These are phyloP conservation scores for Tricharina praecox DNA, from an alignment of 495 filamentous ascomycete genomes.

Conservation along the genomic window DNA sequence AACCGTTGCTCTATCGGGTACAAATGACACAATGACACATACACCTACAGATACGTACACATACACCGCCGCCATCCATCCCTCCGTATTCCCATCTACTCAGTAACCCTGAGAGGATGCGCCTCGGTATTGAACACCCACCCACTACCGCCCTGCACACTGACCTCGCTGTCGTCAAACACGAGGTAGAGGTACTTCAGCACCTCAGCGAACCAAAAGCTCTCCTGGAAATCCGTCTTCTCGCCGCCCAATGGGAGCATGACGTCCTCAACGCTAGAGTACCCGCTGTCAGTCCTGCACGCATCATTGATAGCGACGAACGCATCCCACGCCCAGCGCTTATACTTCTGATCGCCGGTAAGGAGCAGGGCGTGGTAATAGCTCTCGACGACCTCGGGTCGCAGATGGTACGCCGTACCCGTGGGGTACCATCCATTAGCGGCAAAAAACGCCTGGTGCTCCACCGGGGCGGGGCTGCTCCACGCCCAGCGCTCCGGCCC, in stretches of 20 bases:
- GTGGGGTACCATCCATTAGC: constrained; percentile 57
- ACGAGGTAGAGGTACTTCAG: constrained; percentile 72
- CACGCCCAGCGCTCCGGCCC: constrained; percentile 66
- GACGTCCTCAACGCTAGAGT: constrained; percentile 48
- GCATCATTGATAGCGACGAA: constrained; percentile 54
- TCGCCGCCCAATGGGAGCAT: constrained; percentile 43
- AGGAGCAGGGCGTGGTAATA: constrained; percentile 76
- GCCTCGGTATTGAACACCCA: constrained; percentile 80
- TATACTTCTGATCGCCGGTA: constrained; percentile 55
- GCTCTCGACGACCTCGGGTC: constrained; percentile 75
- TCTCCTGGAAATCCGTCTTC: constrained; percentile 59
- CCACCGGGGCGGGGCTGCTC: constrained; percentile 34
- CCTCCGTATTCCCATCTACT: no score
- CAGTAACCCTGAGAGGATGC: constrained; percentile 49
- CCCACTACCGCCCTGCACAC: constrained; percentile 37
- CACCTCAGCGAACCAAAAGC: constrained; percentile 81
- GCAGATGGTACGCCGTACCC: constrained; percentile 45
- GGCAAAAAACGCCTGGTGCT: constrained; percentile 43
- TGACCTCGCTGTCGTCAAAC: constrained; percentile 49
- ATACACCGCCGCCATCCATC: background rate
- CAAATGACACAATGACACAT: no score
- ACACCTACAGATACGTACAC: no score
- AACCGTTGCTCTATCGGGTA: no score
- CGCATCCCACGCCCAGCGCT: constrained; percentile 73
- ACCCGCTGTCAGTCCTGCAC: constrained; percentile 45